These are phyloP conservation scores for Venturia asperata DNA, from an alignment of 2,329 filamentous ascomycete species.

Conservation along the genomic window DNA sequence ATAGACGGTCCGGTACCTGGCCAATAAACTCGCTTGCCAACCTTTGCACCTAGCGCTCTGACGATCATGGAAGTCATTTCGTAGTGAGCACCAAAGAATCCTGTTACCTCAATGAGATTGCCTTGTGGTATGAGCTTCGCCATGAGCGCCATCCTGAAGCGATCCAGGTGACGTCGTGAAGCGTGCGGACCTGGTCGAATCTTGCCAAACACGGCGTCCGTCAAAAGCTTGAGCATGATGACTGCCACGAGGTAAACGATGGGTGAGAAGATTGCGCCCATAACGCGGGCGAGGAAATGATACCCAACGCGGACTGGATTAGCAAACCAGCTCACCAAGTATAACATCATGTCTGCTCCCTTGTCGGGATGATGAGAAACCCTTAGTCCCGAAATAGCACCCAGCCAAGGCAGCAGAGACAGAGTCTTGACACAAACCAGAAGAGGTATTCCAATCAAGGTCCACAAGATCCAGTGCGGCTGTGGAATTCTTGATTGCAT, in stretches of 20 bases:
- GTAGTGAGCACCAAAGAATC: constrained; percentile 49
- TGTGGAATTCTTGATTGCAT: constrained; percentile 34
- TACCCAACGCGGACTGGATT: constrained; percentile 41
- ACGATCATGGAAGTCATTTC: constrained; percentile 47
- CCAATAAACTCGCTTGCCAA: constrained; percentile 51
- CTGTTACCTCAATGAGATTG: constrained; percentile 43
- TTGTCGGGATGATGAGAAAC: constrained; percentile 30
- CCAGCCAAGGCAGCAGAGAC: constrained; percentile 40
- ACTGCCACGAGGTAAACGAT: constrained; percentile 41
- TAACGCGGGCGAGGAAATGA: constrained; percentile 44
- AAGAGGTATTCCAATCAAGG: constrained; percentile 41
- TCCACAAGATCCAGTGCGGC: constrained; percentile 41
- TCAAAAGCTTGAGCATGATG: constrained; percentile 34
- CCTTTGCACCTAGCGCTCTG: constrained; percentile 45
- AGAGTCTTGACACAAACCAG: constrained; percentile 36
- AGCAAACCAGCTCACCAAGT: constrained; percentile 46
- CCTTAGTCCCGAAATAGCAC: constrained; percentile 40
- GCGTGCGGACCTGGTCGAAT: constrained; percentile 30
- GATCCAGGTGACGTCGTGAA: constrained; percentile 33
- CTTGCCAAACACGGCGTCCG: constrained; percentile 38
- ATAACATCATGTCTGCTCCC: constrained; percentile 33
- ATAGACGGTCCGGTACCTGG: constrained; percentile 49
- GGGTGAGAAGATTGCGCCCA: constrained; percentile 38
- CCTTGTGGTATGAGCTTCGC: constrained; percentile 40
- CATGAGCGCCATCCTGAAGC: constrained; percentile 42